Base-by-base conservation (phyloP, 2,329 filamentous ascomycete genomes). In the Colletotrichum viniferum region DNA sequence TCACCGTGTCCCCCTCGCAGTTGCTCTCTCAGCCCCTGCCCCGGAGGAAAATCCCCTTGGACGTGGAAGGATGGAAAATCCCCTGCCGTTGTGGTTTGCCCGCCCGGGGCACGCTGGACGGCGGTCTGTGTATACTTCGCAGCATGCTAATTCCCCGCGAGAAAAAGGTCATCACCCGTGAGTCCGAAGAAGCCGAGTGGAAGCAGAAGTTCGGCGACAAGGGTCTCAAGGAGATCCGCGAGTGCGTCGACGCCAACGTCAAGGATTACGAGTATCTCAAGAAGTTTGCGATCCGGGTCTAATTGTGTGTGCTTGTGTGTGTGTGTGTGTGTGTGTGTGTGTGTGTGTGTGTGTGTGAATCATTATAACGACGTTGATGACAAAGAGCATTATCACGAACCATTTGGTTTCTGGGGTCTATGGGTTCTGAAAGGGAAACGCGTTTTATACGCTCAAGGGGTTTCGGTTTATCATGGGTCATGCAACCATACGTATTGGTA, bases 211-310 rank as follows among this genome's bases (percentile, higher is more conserved):
- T 90, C 80, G 95, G 95, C 38, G 89, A 92, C 62, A 90, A 95
- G 80, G 94, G 88, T 14, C 92, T 93, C 72, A 92, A 91, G 82
- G 83, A 93, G 62, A 96, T 97, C 81, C 88, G 92, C 76, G 87
- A 92, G 79, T 93, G 90, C 14, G 94, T 96, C 48, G 89, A 94
- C 76, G 92, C 90, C 69, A 96, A 95, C 80, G 86, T 94, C 63
- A 87, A 89, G 66, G 90, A 95, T 82, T 97, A 97, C 83, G 94
- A 96, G 84, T 95, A 96, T 82, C 86, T 97, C 84, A 96, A 94
- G 89, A 89, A 91, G 80, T 97, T 95, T 85, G 92, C 92, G 76
- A 88, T 95, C 81, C 90, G 91, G 83, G 86, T 91, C 77, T 91
- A 84, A 80, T 52, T 52, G 16, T 30, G 18, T 73, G 34, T n/a